phyloP scores from a whole-genome alignment of 1,284 basidiomycete species.

The Tylopilus sp. region DNA sequence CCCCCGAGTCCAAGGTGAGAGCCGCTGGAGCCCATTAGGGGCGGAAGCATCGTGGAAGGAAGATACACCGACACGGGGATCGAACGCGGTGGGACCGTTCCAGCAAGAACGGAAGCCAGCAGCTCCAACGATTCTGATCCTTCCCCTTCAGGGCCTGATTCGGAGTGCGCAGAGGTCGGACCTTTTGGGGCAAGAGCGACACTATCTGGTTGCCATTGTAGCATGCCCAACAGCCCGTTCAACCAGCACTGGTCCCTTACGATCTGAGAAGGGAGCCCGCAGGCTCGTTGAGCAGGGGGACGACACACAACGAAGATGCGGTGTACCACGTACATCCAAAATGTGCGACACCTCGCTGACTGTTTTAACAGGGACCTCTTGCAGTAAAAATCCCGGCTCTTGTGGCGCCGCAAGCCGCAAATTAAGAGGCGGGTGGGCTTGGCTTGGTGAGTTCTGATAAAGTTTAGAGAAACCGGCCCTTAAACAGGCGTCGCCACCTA shows the following conservation, averaged over 20 bases:
- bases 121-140: constrained; percentile 21
- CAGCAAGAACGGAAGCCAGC: constrained; percentile 31
- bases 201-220: constrained; percentile 53
- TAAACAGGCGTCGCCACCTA: constrained; percentile 27
- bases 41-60: constrained; percentile 24
- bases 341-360: constrained; percentile 69
- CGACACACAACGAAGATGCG: neutral
- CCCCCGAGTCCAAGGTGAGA: constrained; percentile 31
- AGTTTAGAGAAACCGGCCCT: constrained; percentile 3
- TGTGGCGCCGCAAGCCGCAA: constrained; percentile 60
- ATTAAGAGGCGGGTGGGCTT: constrained; percentile 61
- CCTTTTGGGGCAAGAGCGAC: constrained; percentile 6
- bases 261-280: constrained; percentile 42
- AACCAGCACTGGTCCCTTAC: constrained; percentile 77
- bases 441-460: constrained; percentile 56
- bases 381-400: constrained; percentile 68
- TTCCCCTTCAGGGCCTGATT: constrained; percentile 45
- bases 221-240: constrained; percentile 58
- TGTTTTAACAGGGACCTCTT: constrained; percentile 63
- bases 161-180: constrained; percentile 15
- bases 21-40: constrained; percentile 17
- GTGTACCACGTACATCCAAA: constrained; percentile 49
- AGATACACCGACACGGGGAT: constrained; percentile 35
- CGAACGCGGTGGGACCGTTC: constrained; percentile 29
- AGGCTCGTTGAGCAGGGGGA: neutral